These are phyloP conservation scores for Stachybotrys chartarum DNA, from an alignment of 2,329 filamentous ascomycete genomes.

Conservation along the genomic window DNA sequence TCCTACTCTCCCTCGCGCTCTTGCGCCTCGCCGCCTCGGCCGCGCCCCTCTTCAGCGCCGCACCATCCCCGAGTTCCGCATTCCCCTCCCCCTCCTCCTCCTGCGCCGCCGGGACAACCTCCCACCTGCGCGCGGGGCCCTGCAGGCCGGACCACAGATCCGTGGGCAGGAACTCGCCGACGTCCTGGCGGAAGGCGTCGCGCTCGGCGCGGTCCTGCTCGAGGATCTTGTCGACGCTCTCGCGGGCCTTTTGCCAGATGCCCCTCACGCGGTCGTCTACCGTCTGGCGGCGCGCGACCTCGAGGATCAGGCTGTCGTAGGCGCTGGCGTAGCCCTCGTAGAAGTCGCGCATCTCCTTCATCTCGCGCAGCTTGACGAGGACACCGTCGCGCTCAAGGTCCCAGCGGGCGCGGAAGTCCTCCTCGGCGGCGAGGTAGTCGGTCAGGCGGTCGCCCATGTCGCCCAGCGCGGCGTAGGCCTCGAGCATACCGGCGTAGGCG, in stretches of 20 bases:
- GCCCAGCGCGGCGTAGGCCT: conserved; percentile 60
- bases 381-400: conserved; percentile 66
- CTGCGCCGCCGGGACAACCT: conserved; percentile 31
- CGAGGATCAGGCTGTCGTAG: conserved; percentile 78
- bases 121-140: conserved; percentile 46
- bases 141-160: conserved; percentile 80
- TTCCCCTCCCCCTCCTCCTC: conserved; percentile 3
- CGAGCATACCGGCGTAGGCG: conserved; percentile 49
- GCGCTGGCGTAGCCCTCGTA: conserved; percentile 82
- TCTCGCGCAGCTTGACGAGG: conserved; percentile 61
- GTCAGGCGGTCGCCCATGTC: conserved; percentile 60
- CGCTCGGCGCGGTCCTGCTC: conserved; percentile 66
- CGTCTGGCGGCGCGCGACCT: conserved; percentile 67
- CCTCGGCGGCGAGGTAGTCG: conserved; percentile 56
- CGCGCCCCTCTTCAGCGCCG: conserved; percentile 12
- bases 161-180: conserved; percentile 79
- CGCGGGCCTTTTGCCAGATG: conserved; percentile 70
- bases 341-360: conserved; percentile 70
- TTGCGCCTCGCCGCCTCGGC: conserved; percentile 12
- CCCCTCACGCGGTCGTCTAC: conserved; percentile 67
- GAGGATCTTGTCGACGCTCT: conserved; percentile 68
- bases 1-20: background rate
- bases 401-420: conserved; percentile 62
- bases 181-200: conserved; percentile 71
- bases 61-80: conserved; percentile 7